Conservation (phyloP, 495 filamentous ascomycete genomes). For the Tuber aestivum region DNA sequence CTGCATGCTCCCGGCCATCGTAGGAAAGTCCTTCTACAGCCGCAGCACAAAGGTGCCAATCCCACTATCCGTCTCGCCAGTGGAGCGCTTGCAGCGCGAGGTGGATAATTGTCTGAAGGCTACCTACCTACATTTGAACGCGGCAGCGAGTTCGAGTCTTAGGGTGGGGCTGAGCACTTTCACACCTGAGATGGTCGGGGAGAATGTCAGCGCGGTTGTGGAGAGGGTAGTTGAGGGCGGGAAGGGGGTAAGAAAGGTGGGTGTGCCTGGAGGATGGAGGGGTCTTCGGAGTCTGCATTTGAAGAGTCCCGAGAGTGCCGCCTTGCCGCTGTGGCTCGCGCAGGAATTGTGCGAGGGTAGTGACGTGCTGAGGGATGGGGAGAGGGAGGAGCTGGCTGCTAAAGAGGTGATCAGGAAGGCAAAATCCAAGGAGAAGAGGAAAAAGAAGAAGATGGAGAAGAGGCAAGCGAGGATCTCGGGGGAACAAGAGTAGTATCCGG, state of each 20-base stretch:
- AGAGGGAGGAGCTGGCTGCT: slow-evolving; percentile 45
- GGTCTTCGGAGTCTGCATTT: slow-evolving; percentile 77
- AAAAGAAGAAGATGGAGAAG: slow-evolving; percentile 62
- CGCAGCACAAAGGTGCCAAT: slow-evolving; percentile 73
- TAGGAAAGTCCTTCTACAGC: slow-evolving; percentile 87
- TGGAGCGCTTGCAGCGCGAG: slow-evolving; percentile 60
- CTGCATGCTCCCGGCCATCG: slow-evolving; percentile 63
- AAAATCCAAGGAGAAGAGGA: slow-evolving; percentile 48
- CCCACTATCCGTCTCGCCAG: slow-evolving; percentile 62
- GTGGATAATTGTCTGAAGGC: not conserved
- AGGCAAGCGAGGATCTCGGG: not conserved
- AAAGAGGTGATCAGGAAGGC: slow-evolving; percentile 43
- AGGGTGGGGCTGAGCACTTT: slow-evolving; percentile 67
- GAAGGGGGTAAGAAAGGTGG: slow-evolving; percentile 42
- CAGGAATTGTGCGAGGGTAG: slow-evolving; percentile 79
- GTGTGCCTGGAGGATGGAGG: slow-evolving; percentile 72
- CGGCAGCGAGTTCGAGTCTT: slow-evolving; percentile 59
- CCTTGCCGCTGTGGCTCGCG: slow-evolving; percentile 86
- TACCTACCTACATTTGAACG: slow-evolving; percentile 67
- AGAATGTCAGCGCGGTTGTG: slow-evolving; percentile 70
- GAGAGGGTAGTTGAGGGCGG: slow-evolving; percentile 54
- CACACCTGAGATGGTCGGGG: slow-evolving; percentile 65
- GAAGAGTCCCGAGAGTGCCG: slow-evolving; percentile 78
- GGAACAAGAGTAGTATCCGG: not conserved
- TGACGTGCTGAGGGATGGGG: slow-evolving; percentile 63